Evolutionary conservation across 2,329 filamentous ascomycete species (phyloP).

Genomic region (Xylariales sp.): DNA sequence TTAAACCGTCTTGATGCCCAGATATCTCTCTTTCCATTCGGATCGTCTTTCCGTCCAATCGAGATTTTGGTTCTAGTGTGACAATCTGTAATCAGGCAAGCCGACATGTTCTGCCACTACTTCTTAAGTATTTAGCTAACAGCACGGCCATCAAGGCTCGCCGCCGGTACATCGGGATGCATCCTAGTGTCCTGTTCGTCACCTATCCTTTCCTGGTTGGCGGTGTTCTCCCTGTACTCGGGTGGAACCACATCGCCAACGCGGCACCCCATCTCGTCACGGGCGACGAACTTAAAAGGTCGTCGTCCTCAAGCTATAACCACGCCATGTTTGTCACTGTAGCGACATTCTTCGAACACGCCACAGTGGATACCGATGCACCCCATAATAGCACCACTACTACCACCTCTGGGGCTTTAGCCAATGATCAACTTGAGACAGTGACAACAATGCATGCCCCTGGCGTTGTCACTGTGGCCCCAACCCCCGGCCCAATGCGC

Average conservation of each 20-base stretch:
- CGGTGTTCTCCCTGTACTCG: conserved; percentile 19
- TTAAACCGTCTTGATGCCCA: not conserved
- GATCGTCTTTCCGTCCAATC: not conserved
- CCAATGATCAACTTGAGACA: conserved; percentile 1
- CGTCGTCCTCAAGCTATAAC: not conserved
- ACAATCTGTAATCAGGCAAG: too few species aligned
- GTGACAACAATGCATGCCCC: not conserved
- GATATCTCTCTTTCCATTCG: not conserved
- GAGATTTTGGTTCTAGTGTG: too few species aligned
- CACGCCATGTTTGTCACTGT: not conserved
- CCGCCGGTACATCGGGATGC: conserved; percentile 16
- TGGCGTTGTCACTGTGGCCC: not conserved
- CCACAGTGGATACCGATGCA: not conserved
- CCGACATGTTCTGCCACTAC: too few species aligned
- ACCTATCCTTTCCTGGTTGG: not conserved
- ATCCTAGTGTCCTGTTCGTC: conserved; percentile 19
- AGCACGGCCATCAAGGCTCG: not conserved
- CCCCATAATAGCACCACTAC: not conserved
- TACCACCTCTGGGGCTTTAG: not conserved
- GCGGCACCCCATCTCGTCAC: not conserved
- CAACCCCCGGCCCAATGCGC: not conserved
- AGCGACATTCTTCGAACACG: conserved; percentile 11
- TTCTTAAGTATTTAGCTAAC: not conserved
- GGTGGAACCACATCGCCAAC: conserved; percentile 3
- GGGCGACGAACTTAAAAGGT: not conserved